Base-by-base conservation (phyloP, 371 early-diverging fungal genomes). In the Mucor mucedo region DNA sequence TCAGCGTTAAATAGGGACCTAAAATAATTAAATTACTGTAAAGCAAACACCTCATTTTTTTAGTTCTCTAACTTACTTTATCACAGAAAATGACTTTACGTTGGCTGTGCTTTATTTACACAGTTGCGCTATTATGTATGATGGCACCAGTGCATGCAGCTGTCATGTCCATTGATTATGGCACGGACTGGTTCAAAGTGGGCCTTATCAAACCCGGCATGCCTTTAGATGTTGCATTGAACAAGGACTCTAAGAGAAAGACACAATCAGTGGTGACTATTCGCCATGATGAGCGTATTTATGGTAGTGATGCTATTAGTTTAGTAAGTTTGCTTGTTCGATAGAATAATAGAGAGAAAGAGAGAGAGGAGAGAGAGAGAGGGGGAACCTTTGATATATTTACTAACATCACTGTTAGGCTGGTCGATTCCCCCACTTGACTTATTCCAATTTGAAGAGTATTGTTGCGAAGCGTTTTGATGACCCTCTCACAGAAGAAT, bases 181-280 rank as follows among this genome's bases (percentile, higher is more conserved):
- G 99, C 56, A 89, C 93, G 0, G 95, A 97, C 60, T 97, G 96
- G 95, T 92, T 96, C 77, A 97, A 97, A 67, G 92, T 96, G 28
- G 93, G 93, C 6, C 79, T 98, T 54, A 95, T 96, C 66, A 94
- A 94, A 66, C 91, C 96, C 9, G 95, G 96, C 13, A 89, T 89
- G 27, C 91, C 94, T 13, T 78, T 97, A 29, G 98, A 98, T 65
- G 86, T 97, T 55, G 98, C 96, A 8, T 88, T 98, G 56, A 98
- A 97, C 77, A 82, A 91, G 59, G 98, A 97, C 64, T 95, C 96
- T 28, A 96, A 97, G 72, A 84, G 99, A 48, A 97, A 97, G 79
- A 97, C 98, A 0, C 87, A 87, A 52, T 78, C 95, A 2, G 86
- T 92, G 3, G 87, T 98, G 14, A 87, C 90, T 4, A 76, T 98